Evolutionary conservation across 2,329 filamentous ascomycete species (phyloP).

Genomic region (Penicillium sp.): DNA sequence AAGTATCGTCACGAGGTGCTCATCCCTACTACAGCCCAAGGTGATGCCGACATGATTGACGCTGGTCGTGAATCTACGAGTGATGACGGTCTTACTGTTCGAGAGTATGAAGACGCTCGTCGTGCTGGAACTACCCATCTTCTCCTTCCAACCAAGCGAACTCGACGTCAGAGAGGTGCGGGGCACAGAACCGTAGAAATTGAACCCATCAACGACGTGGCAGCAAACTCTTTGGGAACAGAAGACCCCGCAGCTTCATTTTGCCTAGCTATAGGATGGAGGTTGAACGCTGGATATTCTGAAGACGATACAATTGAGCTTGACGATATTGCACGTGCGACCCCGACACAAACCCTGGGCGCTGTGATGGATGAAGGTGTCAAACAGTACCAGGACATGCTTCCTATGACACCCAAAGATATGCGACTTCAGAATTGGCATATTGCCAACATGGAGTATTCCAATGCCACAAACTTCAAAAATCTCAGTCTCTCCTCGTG

Average conservation of each 20-base stretch:
- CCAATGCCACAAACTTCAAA: constrained; percentile 85
- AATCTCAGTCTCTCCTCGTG: constrained; percentile 86
- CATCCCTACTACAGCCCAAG: constrained; percentile 71
- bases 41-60: constrained; percentile 78
- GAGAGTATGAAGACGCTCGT: constrained; percentile 69
- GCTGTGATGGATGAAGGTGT: constrained; percentile 93
- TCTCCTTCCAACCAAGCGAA: constrained; percentile 44
- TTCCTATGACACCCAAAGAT: constrained; percentile 82
- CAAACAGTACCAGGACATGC: constrained; percentile 76
- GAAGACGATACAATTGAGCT: constrained; percentile 71
- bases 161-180: constrained; percentile 47
- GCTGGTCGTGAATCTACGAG: constrained; percentile 75
- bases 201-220: constrained; percentile 46
- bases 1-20: constrained; percentile 80
- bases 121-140: constrained; percentile 56
- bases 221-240: constrained; percentile 60
- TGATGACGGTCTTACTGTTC: constrained; percentile 70
- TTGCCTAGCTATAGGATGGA: constrained; percentile 80
- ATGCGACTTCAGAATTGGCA: constrained; percentile 96
- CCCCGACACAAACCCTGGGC: constrained; percentile 72
- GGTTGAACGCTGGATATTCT: constrained; percentile 63
- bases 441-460: constrained; percentile 96
- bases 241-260: constrained; percentile 74
- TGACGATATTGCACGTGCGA: constrained; percentile 61
- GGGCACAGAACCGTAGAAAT: constrained; percentile 53